Conservation (phyloP, 2,329 filamentous ascomycete species). For the Penicillium freii region DNA sequence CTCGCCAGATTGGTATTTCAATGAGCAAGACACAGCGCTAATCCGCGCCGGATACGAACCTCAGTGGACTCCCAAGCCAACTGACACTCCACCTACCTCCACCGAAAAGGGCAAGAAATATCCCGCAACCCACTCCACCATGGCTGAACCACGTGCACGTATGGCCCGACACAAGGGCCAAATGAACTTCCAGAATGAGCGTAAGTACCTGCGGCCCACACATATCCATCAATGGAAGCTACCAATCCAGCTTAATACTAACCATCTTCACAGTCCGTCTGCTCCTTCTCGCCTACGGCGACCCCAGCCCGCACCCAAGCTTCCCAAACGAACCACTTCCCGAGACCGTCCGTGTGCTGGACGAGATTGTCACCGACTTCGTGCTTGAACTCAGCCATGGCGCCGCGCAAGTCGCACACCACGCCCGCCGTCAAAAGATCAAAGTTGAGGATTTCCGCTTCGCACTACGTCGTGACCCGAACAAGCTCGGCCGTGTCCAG, state of each 20-base stretch:
- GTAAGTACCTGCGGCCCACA: slow-evolving; percentile 59
- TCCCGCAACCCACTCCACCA: slow-evolving; percentile 26
- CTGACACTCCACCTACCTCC: neutral
- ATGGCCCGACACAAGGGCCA: slow-evolving; percentile 78
- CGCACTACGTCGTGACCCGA: slow-evolving; percentile 78
- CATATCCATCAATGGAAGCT: slow-evolving; percentile 24
- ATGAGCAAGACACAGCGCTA: slow-evolving; percentile 23
- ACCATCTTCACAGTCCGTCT: slow-evolving; percentile 36
- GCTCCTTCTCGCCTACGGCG: slow-evolving; percentile 47
- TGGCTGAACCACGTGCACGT: slow-evolving; percentile 73
- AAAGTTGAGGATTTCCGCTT: slow-evolving; percentile 99
- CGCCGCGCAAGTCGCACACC: slow-evolving; percentile 79
- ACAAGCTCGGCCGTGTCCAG: slow-evolving; percentile 82
- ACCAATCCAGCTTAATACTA: neutral
- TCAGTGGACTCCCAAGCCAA: slow-evolving; percentile 15
- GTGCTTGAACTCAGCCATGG: slow-evolving; percentile 91
- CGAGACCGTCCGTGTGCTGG: slow-evolving; percentile 79
- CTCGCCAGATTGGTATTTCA: slow-evolving; percentile 24
- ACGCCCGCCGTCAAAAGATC: slow-evolving; percentile 89
- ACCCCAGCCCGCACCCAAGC: slow-evolving; percentile 52
- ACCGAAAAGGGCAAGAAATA: slow-evolving; percentile 12
- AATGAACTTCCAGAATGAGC: slow-evolving; percentile 63
- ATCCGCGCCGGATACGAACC: slow-evolving; percentile 27
- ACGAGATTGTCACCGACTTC: slow-evolving; percentile 96
- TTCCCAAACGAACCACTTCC: slow-evolving; percentile 75